A percentile compares a stretch with the other conserved stretches of the same genome.
Conservation (phyloP, 1,284 basidiomycete species). For the Bjerkandera adusta region DNA sequence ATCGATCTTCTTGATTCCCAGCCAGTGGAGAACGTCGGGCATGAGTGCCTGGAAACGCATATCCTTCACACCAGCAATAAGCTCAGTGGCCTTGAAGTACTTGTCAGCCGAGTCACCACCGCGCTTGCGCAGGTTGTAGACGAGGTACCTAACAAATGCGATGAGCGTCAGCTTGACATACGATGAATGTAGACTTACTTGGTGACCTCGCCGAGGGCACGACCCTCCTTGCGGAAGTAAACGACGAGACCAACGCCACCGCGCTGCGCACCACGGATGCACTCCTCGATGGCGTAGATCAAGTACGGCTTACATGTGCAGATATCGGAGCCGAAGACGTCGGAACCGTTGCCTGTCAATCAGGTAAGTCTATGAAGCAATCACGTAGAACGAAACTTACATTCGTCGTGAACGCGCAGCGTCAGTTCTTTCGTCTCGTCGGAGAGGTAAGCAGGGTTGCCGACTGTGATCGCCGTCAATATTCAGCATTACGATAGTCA, state of each 20-base stretch:
- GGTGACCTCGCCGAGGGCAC: slow-evolving; percentile 90
- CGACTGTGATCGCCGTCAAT: slow-evolving; percentile 47
- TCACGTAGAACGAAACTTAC: too few relatives aligned
- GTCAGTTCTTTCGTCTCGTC: slow-evolving; percentile 88
- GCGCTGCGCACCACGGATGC: slow-evolving; percentile 81
- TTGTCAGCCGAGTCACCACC: slow-evolving; percentile 90
- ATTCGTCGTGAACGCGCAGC: slow-evolving; percentile 92
- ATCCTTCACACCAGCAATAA: slow-evolving; percentile 94
- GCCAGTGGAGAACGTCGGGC: slow-evolving; percentile 94
- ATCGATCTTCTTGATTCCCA: slow-evolving; percentile 88
- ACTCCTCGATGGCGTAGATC: slow-evolving; percentile 92
- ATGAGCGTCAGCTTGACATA: not conserved
- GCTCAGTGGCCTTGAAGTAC: slow-evolving; percentile 93
- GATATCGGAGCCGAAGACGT: slow-evolving; percentile 90
- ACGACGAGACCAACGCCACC: slow-evolving; percentile 92
- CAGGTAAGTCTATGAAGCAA: not conserved
- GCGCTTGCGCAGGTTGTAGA: slow-evolving; percentile 95
- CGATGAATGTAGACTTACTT: slow-evolving; percentile 55
- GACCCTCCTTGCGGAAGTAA: slow-evolving; percentile 94
- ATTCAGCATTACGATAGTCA: not conserved
- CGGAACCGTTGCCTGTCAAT: slow-evolving; percentile 70
- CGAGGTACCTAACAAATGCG: slow-evolving; percentile 60
- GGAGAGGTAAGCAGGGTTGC: slow-evolving; percentile 74
- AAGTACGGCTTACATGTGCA: slow-evolving; percentile 96
- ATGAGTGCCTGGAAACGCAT: slow-evolving; percentile 95